Evolutionary conservation across 2,329 filamentous ascomycete genomes (phyloP).

Genomic region (Aspergillus aculeatinus): DNA sequence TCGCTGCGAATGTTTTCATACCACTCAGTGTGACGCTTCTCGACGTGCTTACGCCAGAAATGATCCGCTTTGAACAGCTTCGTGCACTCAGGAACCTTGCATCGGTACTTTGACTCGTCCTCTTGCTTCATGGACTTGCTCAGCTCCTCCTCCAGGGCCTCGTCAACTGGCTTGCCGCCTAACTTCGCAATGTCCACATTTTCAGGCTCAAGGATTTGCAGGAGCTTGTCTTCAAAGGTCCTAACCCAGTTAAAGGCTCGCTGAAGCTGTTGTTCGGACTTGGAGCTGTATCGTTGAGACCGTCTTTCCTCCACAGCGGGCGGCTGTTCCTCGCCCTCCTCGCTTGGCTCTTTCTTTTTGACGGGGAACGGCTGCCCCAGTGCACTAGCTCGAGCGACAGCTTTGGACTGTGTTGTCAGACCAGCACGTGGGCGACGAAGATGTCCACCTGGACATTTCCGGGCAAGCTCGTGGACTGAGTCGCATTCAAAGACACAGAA

Average conservation of each 20-base stretch:
- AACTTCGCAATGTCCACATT: constrained; percentile 84
- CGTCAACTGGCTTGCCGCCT: constrained; percentile 81
- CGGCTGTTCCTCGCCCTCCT: constrained; percentile 64
- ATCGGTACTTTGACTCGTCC: constrained; percentile 94
- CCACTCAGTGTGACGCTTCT: constrained; percentile 93
- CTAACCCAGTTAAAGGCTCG: constrained; percentile 98
- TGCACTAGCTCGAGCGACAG: constrained; percentile 81
- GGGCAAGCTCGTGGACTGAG: constrained; percentile 89
- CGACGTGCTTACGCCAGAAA: constrained; percentile 97
- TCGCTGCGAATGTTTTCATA: constrained; percentile 76
- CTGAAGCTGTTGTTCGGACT: constrained; percentile 87
- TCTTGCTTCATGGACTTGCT: constrained; percentile 91
- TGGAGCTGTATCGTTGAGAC: constrained; percentile 66
- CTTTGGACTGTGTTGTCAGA: constrained; percentile 77
- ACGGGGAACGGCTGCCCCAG: constrained; percentile 78
- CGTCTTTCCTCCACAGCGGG: constrained; percentile 72
- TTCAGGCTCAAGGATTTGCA: constrained; percentile 88
- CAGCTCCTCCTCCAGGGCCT: constrained; percentile 83
- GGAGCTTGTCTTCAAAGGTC: constrained; percentile 95
- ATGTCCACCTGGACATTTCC: constrained; percentile 97
- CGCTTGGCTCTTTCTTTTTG: constrained; percentile 68
- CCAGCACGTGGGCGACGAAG: constrained; percentile 86
- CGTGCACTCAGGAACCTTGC: constrained; percentile 91
- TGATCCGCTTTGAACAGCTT: constrained; percentile 97
- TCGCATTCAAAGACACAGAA: constrained; percentile 99